Conservation (phyloP, 2,329 filamentous ascomycete species). For the Tolypocladium inflatum region DNA sequence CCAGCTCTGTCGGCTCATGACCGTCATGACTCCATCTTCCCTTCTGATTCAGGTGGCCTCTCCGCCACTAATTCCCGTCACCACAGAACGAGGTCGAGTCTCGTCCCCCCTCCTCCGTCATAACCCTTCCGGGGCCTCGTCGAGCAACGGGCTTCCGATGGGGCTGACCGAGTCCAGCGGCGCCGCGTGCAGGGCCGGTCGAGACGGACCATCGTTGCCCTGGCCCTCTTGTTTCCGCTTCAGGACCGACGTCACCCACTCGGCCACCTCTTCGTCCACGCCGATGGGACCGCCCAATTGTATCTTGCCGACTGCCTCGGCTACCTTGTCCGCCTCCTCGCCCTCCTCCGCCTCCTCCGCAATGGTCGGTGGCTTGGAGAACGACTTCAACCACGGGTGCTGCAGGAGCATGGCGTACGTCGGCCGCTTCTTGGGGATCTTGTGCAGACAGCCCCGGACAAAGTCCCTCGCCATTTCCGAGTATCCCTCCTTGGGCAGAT, state of each 20-base stretch:
- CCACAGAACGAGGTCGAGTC: not conserved
- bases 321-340: conserved; percentile 33
- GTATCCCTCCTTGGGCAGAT: conserved; percentile 69
- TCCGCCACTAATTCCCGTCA: not conserved
- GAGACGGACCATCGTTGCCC: conserved; percentile 37
- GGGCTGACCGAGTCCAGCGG: conserved; percentile 67
- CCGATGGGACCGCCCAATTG: conserved; percentile 25
- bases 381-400: conserved; percentile 74
- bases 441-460: conserved; percentile 82
- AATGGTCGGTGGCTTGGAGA: conserved; percentile 70
- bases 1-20: conserved; percentile 2
- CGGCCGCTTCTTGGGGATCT: conserved; percentile 85
- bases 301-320: conserved; percentile 34
- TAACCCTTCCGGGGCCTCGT: not conserved
- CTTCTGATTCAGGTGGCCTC: not conserved
- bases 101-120: not conserved
- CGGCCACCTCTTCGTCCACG: conserved; percentile 73
- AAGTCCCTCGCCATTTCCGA: conserved; percentile 77
- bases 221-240: conserved; percentile 44
- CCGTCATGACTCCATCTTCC: not conserved
- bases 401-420: conserved; percentile 83
- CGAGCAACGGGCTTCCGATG: conserved; percentile 25
- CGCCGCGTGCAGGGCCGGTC: conserved; percentile 80
- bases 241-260: conserved; percentile 71
- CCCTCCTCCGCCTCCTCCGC: conserved; percentile 59